Evolutionary conservation across 2,329 filamentous ascomycete species (phyloP), one percentile per base, ranked within the genome.

Genomic region (Aspergillus sp.): DNA sequence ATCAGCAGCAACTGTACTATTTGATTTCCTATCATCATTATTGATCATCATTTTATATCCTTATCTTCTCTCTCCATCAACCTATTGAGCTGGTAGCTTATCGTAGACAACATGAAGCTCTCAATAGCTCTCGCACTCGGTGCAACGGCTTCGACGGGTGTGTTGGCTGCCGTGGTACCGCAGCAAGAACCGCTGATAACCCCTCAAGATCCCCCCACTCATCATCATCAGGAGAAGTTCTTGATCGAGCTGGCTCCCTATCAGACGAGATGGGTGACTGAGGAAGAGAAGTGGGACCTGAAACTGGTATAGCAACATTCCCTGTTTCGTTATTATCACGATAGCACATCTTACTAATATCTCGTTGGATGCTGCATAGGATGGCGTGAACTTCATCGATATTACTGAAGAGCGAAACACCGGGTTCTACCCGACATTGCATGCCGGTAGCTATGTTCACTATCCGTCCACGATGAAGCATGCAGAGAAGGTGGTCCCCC

Each of bases 211-310:
- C 41, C 41, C 19, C 41, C 41, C 0, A 57, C 67, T 13, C 67
- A 72, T 43, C 69, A 71, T 60, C 59, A 70, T 10, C 65, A 70
- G n/a, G 85, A 89, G 69, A 82, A 82, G 68, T 95, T 85, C 75
- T 83, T 96, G 50, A 88, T 99, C 65, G 93, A 98, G 80, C 83
- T 95, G 25, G 85, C 86, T n/a, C 92, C 92, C 3, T 92, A 91
- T 58, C 84, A 94, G 74, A 93, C 89, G 23, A 82, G 85, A 82
- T 95, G 91, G 90, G 89, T 97, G 32, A 96, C 91, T 0, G 94
- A 98, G 71, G 91, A 97, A 38, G 88, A 97, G 80, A 99, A 98
- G 79, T 97, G 94, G 92, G 88, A 89, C 76, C 80, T 98, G 65
- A 89, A 90, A 72, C 84, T 92, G 68, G 92, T 96, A 84, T 60